Base-by-base conservation (phyloP, 2,329 filamentous ascomycete species). In the Neophaeococcomyces aloes region DNA sequence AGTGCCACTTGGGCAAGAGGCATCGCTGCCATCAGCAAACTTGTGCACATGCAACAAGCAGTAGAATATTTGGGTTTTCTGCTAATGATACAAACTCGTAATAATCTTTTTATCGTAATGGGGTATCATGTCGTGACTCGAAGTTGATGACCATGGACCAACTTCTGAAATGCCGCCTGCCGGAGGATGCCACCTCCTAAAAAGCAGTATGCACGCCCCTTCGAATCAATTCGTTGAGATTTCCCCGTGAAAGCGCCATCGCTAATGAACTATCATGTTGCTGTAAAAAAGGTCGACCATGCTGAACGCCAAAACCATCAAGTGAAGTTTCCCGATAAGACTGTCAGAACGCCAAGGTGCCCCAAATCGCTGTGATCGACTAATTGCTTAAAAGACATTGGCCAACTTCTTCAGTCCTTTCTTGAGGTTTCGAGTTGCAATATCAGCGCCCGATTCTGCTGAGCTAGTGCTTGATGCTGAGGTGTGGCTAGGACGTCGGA, bases 331-430 rank as follows among this genome's bases (percentile, higher is more conserved):
- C 11, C n/a, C 29, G 21, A 33, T 19, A 15, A 10, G 7, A 38
- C 13, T 38, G 36, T 14, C 4, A 25, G n/a, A 38, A 27, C 19
- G 36, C 8, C 14, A n/a, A 33, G n/a, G 27, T 41, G 38, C 38
- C 18, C 4, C 11, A 31, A 11, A 19, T 34, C 21, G 39, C 29
- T 29, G 31, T 6, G 29, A 11, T 17, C 11, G 17, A 6, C 10
- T 5, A 19, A 13, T 21, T n/a, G 40, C 23, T 44, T 45, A 46
- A 27, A 44, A 45, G 15, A 46, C 45, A 29, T 47, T 48, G 23
- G 45, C 41, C 44, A 55, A 44, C 48, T 53, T 55, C 49, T 53
- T 55, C 37, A 48, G 45, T 11, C 50, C 49, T 42, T 50, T 51
- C 48, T 50, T 51, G 37, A 55, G 29, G 35, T 44, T 46, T 30